A percentile compares a stretch with the other conserved stretches of the same genome.
Conservation (phyloP, 257 asterid species). For the Ligustrum vulgare region DNA sequence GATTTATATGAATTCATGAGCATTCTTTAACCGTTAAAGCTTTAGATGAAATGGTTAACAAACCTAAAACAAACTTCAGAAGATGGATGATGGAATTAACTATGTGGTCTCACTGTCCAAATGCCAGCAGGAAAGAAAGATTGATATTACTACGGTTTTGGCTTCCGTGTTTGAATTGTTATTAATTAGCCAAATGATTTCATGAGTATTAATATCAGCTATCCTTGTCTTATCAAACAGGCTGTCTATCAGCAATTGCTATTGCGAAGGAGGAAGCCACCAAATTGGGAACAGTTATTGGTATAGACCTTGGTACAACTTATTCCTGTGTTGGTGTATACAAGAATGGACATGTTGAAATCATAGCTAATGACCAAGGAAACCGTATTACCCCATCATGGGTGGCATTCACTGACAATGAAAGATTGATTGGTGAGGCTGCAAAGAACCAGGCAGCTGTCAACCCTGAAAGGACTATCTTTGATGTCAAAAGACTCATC, state of each 20-base stretch:
- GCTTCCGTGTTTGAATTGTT: neutral
- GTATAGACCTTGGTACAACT: slow-evolving; percentile 93
- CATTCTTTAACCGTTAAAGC: too few species aligned
- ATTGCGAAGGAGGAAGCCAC: slow-evolving; percentile 73
- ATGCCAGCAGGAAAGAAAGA: neutral
- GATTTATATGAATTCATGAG: neutral
- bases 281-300: slow-evolving; percentile 85
- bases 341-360: slow-evolving; percentile 92
- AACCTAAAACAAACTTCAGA: neutral
- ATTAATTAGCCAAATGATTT: neutral
- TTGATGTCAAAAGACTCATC: slow-evolving; percentile 93
- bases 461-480: slow-evolving; percentile 81
- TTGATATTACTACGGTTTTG: neutral
- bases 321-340: slow-evolving; percentile 97
- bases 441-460: slow-evolving; percentile 96
- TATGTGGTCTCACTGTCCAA: neutral
- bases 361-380: slow-evolving; percentile 95
- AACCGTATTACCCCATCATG: slow-evolving; percentile 95
- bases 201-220: slow-evolving; percentile 1
- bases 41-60: neutral
- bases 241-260: slow-evolving; percentile 57
- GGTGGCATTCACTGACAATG: slow-evolving; percentile 87
- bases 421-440: slow-evolving; percentile 96
- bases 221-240: slow-evolving; percentile 37
- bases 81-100: neutral